phyloP scores from a whole-genome alignment of 331 rosid species.

The Telfairia occidentalis region DNA sequence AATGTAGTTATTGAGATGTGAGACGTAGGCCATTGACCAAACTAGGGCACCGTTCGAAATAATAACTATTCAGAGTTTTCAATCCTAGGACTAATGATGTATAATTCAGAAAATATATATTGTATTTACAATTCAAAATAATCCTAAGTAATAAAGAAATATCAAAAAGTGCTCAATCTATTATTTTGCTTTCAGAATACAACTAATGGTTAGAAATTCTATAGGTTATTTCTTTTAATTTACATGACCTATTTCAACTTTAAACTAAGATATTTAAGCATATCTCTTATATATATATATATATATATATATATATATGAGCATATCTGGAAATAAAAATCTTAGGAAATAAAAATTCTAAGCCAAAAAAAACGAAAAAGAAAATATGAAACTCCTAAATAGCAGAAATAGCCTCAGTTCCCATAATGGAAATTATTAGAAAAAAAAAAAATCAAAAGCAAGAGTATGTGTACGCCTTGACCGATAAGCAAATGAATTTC shows the following conservation, averaged over 20 bases:
- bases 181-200: neutral
- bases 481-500: constrained; percentile 85
- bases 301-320: no score
- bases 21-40: neutral
- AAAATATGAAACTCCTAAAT: neutral
- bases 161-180: neutral
- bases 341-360: neutral
- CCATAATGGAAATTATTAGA: neutral
- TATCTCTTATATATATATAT: no score
- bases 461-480: constrained; percentile 75
- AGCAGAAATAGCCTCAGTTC: neutral
- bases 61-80: neutral
- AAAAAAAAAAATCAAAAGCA: neutral
- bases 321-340: neutral
- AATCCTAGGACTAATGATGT: neutral
- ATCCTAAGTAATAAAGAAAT: neutral
- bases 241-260: neutral
- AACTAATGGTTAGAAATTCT: neutral
- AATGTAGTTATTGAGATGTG: neutral
- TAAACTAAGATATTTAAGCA: constrained; percentile 3
- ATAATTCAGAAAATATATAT: neutral
- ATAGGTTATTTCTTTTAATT: neutral
- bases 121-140: neutral
- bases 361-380: neutral
- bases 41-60: neutral